Evolutionary conservation across 2,329 filamentous ascomycete genomes (phyloP).

Genomic region (Microdochium bolleyi): DNA sequence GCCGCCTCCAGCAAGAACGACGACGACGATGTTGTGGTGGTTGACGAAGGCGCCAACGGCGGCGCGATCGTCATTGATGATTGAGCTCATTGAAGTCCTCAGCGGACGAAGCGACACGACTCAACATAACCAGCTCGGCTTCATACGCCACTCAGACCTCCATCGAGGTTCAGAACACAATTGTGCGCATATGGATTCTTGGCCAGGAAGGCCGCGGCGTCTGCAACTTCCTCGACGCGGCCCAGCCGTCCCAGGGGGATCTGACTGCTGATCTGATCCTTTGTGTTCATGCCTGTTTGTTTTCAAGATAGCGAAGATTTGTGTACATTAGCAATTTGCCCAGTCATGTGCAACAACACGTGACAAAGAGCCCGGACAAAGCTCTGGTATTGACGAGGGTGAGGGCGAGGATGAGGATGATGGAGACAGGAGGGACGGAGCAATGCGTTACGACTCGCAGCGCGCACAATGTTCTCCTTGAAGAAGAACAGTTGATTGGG

Average conservation of each 20-base stretch:
- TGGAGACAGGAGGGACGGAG: no score
- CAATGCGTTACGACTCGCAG: no score
- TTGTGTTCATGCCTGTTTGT: conserved; percentile 14
- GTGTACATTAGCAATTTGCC: conserved; percentile 29
- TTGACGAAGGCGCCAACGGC: conserved; percentile 40
- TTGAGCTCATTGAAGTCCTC: no score
- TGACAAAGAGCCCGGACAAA: no score
- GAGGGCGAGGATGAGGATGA: background rate
- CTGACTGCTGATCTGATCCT: conserved; percentile 25
- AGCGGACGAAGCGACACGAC: no score
- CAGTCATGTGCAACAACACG: conserved; percentile 2
- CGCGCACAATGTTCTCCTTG: background rate
- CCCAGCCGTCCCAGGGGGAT: conserved; percentile 66
- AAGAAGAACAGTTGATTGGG: background rate
- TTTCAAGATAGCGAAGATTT: conserved; percentile 5
- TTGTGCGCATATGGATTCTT: conserved; percentile 80
- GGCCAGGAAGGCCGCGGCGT: conserved; percentile 71
- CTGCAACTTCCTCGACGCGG: conserved; percentile 63
- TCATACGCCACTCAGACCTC: conserved; percentile 66
- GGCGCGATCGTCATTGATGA: conserved; percentile 63
- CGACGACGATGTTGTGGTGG: conserved; percentile 36
- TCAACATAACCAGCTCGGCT: no score
- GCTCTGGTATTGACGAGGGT: conserved; percentile 7
- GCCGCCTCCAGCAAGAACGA: conserved; percentile 19
- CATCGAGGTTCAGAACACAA: conserved; percentile 78